Evolutionary conservation across 495 filamentous ascomycete genomes (phyloP), one percentile per base, ranked within the genome.

Genomic region (Tricharina praecox): DNA sequence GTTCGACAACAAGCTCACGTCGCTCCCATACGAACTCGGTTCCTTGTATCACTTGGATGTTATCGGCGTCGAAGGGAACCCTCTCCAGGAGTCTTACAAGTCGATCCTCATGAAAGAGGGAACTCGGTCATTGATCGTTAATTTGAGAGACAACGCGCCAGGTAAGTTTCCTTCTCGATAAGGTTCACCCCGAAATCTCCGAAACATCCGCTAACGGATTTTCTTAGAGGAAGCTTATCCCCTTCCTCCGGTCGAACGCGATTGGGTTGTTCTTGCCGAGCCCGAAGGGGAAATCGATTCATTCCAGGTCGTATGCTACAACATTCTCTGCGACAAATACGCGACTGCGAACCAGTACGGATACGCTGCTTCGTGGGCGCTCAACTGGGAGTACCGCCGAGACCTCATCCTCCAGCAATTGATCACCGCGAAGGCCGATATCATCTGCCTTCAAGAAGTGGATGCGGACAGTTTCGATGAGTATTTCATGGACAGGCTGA

Each of bases 391-490:
- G 15, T 84, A 82, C 59, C 78, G 90, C 41, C 78, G 76, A 53
- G 75, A 85, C 40, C 69, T 79, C 28, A 90, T 97, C 48, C 68
- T 93, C 28, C 68, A 69, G 40, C 63, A 72, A 21, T 85, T 96
- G 63, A 70, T 96, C 45, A 70, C 76, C 47, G 74, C 75, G n/a
- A 76, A 82, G 50, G 78, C 85, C 26, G 90, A 97, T 64, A 77
- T 97, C 52, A 66, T 95, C 44, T 93, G 86, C 61, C 69, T 97
- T 11, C 90, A 97, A 55, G 90, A 97, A 58, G 79, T 94, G 42
- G 85, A 92, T 45, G 75, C 76, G 52, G 85, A 93, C 48, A 85
- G 77, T 46, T 96, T 85, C 68, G 79, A 92, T 54, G 79, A 86
- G 32, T 92, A 76, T 61, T 93, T 94, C 69, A 73, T 79, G 36